These are phyloP conservation scores for Geopyxis carbonaria DNA, from an alignment of 495 filamentous ascomycete species.

Conservation along the genomic window DNA sequence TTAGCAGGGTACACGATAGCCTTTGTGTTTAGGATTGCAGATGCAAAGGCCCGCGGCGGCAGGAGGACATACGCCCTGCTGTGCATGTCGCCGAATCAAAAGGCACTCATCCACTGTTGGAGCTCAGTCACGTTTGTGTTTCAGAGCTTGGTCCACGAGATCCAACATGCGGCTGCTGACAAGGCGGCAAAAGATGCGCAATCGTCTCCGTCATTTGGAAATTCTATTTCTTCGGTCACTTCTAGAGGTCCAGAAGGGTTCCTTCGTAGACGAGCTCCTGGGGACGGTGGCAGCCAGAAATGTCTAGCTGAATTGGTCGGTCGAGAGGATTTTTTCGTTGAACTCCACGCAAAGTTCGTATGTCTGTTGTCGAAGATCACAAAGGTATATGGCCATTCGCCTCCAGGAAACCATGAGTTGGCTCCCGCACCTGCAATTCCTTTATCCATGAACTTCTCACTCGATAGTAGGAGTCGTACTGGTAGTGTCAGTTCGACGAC, in stretches of 20 bases:
- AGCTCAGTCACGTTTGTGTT: constrained; percentile 59
- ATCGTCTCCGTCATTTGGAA: constrained; percentile 25
- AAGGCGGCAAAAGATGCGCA: constrained; percentile 43
- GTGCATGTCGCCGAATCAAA: constrained; percentile 56
- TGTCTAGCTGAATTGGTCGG: constrained; percentile 77
- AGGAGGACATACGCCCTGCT: constrained; percentile 75
- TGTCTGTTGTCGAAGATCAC: constrained; percentile 49
- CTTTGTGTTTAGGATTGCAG: constrained; percentile 77
- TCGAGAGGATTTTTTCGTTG: constrained; percentile 70
- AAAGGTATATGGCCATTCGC: constrained; percentile 18
- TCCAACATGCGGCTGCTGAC: constrained; percentile 42
- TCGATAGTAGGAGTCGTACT: constrained; percentile 15
- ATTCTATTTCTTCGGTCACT: constrained; percentile 17
- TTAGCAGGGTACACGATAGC: constrained; percentile 76
- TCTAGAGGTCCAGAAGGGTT: constrained; percentile 26
- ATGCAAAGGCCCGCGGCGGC: constrained; percentile 73
- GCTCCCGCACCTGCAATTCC: not conserved
- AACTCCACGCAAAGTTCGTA: constrained; percentile 68
- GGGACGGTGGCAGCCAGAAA: constrained; percentile 34
- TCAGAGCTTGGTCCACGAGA: constrained; percentile 55
- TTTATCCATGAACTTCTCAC: not conserved
- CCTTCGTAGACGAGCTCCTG: constrained; percentile 19
- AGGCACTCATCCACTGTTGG: constrained; percentile 56
- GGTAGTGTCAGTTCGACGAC: constrained; percentile 15
- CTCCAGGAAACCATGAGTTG: not conserved